Percentiles rank a stretch among this genome's conserved stretches.
Conservation (phyloP, 2,329 filamentous ascomycete species). For the Aspergillus cejpii region DNA sequence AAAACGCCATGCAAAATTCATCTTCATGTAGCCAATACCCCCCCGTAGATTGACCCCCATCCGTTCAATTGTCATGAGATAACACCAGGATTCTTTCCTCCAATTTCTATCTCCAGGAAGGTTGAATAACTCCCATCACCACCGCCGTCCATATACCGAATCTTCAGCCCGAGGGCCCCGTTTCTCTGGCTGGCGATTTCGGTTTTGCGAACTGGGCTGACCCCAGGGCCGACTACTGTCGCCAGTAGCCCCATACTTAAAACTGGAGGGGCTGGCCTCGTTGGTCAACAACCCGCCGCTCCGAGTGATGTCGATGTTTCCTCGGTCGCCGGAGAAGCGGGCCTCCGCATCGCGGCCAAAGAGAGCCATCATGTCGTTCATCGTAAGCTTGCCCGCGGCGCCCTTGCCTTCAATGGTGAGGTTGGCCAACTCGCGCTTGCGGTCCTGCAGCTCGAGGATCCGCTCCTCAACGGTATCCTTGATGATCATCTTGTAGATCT, state of each 20-base stretch:
- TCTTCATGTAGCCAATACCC: no score
- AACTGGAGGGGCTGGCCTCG: constrained; percentile 12
- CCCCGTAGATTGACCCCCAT: not conserved
- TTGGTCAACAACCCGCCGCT: constrained; percentile 28
- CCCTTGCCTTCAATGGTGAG: constrained; percentile 77
- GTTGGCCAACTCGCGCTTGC: constrained; percentile 85
- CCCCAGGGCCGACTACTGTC: not conserved
- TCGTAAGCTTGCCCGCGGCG: constrained; percentile 73
- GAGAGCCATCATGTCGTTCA: constrained; percentile 88
- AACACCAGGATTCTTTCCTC: not conserved
- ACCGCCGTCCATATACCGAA: constrained; percentile 26
- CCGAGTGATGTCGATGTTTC: constrained; percentile 34
- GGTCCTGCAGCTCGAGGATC: constrained; percentile 89
- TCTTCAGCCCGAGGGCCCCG: constrained; percentile 14
- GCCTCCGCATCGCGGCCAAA: constrained; percentile 66
- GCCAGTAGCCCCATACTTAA: constrained; percentile 1
- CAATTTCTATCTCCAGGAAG: not conserved
- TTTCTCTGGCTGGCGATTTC: constrained; percentile 10
- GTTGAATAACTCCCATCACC: constrained; percentile 9
- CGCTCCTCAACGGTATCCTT: constrained; percentile 82
- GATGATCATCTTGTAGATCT: constrained; percentile 91
- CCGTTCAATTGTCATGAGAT: not conserved
- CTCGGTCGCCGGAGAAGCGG: constrained; percentile 37
- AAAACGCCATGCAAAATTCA: not conserved
- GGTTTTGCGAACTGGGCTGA: constrained; percentile 9